Conservation (phyloP, 345 rosid genomes). For the Euphorbia pulcherrima region DNA sequence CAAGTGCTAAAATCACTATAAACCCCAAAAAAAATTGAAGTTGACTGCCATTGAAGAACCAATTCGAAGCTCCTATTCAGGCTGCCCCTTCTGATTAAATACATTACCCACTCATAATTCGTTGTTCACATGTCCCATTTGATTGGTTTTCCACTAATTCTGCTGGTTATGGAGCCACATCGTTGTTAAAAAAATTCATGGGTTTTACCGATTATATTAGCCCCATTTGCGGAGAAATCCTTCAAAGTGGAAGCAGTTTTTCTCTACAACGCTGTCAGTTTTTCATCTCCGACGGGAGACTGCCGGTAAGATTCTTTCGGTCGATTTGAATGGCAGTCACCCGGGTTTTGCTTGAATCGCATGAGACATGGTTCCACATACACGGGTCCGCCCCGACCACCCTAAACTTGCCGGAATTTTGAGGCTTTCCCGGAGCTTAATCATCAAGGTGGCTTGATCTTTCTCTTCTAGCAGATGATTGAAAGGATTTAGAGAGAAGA, state of each 20-base stretch:
- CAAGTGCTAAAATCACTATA: no score
- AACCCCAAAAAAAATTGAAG: no score
- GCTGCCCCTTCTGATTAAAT: no score
- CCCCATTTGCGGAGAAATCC: slow-evolving; percentile 44
- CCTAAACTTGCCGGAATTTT: slow-evolving; percentile 24
- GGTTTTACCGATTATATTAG: slow-evolving; percentile 45
- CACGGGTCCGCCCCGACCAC: slow-evolving; percentile 73
- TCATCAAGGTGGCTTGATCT: slow-evolving; percentile 22
- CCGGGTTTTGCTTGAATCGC: slow-evolving; percentile 26
- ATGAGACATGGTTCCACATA: slow-evolving; percentile 41
- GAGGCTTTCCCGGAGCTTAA: slow-evolving; percentile 19
- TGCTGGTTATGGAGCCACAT: slow-evolving; percentile 40
- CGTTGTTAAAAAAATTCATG: slow-evolving; percentile 43
- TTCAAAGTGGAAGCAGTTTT: slow-evolving; percentile 38
- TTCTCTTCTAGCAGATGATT: no score
- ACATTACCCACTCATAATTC: no score
- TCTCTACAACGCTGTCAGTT: slow-evolving; percentile 36
- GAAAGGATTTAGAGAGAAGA: no score
- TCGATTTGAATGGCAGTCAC: slow-evolving; percentile 59
- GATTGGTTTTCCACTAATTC: no score
- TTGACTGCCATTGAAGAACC: no score
- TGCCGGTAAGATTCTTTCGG: slow-evolving; percentile 32
- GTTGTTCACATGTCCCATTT: no score
- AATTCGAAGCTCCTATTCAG: no score
- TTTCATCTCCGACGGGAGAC: slow-evolving; percentile 52